Percentiles rank a stretch among this genome's conserved stretches.
phyloP scores from a whole-genome alignment of 352 stramenopile genomes.

The Pythium chondricola region DNA sequence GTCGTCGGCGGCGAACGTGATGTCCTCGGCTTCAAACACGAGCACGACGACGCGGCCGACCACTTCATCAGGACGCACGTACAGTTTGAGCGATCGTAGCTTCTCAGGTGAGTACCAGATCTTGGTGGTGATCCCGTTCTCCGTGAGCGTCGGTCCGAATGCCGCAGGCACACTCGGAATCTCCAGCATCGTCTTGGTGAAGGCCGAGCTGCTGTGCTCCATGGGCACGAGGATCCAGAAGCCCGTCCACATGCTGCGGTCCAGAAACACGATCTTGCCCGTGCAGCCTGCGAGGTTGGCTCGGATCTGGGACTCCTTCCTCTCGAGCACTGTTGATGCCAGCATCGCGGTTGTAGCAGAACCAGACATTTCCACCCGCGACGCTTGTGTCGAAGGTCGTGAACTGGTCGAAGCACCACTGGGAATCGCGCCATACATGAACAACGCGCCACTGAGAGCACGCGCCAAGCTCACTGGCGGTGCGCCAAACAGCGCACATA shows the following conservation, averaged over 20 bases:
- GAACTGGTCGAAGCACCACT: not conserved
- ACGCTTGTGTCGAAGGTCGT: not conserved
- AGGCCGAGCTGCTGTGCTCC: slow-evolving; percentile 3
- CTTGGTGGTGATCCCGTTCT: slow-evolving; percentile 28
- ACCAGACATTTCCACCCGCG: slow-evolving; percentile 2
- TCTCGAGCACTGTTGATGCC: slow-evolving; percentile 32
- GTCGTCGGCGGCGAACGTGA: slow-evolving; percentile 41
- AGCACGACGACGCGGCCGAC: slow-evolving; percentile 62
- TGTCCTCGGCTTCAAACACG: slow-evolving; percentile 57
- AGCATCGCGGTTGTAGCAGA: slow-evolving; percentile 18
- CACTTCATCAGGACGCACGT: slow-evolving; percentile 61
- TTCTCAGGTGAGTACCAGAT: slow-evolving; percentile 67
- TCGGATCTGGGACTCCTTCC: slow-evolving; percentile 40
- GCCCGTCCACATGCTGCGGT: slow-evolving; percentile 48
- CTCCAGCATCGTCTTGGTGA: slow-evolving; percentile 25
- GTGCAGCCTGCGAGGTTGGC: slow-evolving; percentile 32
- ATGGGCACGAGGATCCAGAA: slow-evolving; percentile 38
- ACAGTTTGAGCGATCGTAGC: slow-evolving; percentile 47
- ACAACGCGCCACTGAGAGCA: slow-evolving; percentile 30
- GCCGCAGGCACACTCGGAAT: slow-evolving; percentile 50
- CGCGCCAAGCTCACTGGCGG: slow-evolving; percentile 38
- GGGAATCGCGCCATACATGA: slow-evolving; percentile 11
- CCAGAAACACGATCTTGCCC: slow-evolving; percentile 47
- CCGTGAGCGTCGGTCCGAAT: slow-evolving; percentile 40
- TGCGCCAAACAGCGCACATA: slow-evolving; percentile 49